Conservation (phyloP, 257 asterid genomes). For the Solanum bulbocastanum region DNA sequence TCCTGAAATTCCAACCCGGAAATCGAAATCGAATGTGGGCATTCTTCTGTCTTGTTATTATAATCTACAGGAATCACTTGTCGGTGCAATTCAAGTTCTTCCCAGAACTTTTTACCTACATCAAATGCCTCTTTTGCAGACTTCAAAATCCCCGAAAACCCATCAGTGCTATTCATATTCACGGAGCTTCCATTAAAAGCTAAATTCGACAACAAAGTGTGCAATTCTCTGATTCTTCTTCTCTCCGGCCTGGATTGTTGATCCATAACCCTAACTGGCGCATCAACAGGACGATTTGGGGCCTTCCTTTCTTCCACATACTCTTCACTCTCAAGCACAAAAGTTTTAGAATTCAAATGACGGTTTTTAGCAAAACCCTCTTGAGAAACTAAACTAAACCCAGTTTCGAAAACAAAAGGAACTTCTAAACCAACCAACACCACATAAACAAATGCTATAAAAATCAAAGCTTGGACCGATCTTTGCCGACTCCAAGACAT, state of each 20-base stretch:
- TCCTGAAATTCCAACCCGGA: slow-evolving; percentile 41
- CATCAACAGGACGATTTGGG: slow-evolving; percentile 55
- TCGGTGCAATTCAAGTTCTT: slow-evolving; percentile 39
- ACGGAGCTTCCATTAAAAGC: slow-evolving; percentile 2
- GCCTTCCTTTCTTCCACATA: slow-evolving; percentile 46
- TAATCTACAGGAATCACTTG: neutral
- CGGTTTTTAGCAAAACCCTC: slow-evolving; percentile 31
- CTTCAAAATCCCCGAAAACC: slow-evolving; percentile 30
- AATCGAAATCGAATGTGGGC: slow-evolving; percentile 56
- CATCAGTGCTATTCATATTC: slow-evolving; percentile 2
- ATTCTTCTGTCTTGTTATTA: slow-evolving; percentile 20
- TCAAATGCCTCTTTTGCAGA: slow-evolving; percentile 63
- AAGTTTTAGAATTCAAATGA: slow-evolving; percentile 20
- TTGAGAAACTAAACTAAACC: slow-evolving; percentile 28
- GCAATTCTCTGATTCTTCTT: slow-evolving; percentile 10
- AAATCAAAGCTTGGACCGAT: slow-evolving; percentile 47
- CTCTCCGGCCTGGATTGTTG: slow-evolving; percentile 36
- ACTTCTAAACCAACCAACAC: slow-evolving; percentile 63
- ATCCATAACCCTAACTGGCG: slow-evolving; percentile 14
- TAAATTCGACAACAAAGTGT: slow-evolving; percentile 10
- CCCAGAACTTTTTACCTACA: slow-evolving; percentile 68
- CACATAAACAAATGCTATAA: slow-evolving; percentile 42
- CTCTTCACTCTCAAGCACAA: slow-evolving; percentile 60
- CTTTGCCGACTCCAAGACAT: slow-evolving; percentile 52
- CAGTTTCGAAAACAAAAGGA: slow-evolving; percentile 62